phyloP scores from a whole-genome alignment of 2,329 filamentous ascomycete genomes.

The Diaporthe sp. region DNA sequence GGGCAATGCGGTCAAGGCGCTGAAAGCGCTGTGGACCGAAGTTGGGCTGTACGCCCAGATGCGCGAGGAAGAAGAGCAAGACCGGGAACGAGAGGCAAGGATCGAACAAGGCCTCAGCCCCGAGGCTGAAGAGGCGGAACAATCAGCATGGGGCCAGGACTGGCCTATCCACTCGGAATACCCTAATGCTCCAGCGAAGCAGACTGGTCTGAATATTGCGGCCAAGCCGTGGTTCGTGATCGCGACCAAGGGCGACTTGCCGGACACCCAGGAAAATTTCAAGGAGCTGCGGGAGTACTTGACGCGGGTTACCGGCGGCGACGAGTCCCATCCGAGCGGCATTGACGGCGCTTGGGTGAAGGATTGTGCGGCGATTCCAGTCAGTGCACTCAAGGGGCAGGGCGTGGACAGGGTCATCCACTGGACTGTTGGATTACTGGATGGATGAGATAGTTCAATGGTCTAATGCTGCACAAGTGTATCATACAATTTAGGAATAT shows the following conservation, averaged over 20 bases:
- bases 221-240: conserved; percentile 97
- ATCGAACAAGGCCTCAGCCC: conserved; percentile 70
- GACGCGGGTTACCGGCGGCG: conserved; percentile 71
- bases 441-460: conserved; percentile 48
- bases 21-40: conserved; percentile 90
- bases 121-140: conserved; percentile 51
- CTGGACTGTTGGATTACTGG: conserved; percentile 77
- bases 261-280: conserved; percentile 84
- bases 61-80: conserved; percentile 78
- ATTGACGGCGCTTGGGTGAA: conserved; percentile 68
- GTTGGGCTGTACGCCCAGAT: conserved; percentile 87
- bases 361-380: conserved; percentile 80
- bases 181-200: conserved; percentile 42
- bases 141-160: conserved; percentile 40
- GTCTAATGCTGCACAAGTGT: not conserved
- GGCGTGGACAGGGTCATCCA: conserved; percentile 82
- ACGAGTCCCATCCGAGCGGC: conserved; percentile 79
- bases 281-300: conserved; percentile 77
- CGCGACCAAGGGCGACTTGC: conserved; percentile 90
- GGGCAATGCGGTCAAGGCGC: conserved; percentile 81
- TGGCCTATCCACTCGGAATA: conserved; percentile 49
- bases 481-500: not conserved
- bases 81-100: conserved; percentile 68
- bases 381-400: conserved; percentile 90
- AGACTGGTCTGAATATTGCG: conserved; percentile 78